Percentiles rank a stretch among this genome's conserved stretches.
phyloP scores from a whole-genome alignment of 495 filamentous ascomycete species.

The Sabuloglossum arenarium region DNA sequence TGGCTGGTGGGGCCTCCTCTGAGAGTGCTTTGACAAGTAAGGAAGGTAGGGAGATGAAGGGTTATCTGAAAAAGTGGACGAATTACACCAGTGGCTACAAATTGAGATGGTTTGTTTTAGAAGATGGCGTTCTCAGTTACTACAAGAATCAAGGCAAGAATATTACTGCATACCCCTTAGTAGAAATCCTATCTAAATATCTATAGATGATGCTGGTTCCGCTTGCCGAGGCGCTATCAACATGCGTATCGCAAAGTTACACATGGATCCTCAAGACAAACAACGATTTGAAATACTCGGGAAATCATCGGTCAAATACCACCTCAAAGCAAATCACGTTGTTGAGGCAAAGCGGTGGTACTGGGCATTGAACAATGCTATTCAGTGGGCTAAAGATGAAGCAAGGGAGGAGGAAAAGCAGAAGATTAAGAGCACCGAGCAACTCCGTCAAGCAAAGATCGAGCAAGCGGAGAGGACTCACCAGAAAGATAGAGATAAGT shows the following conservation, averaged over 20 bases:
- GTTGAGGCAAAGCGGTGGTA: conserved; percentile 90
- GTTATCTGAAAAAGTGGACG: conserved; percentile 97
- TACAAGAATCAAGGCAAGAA: conserved; percentile 80
- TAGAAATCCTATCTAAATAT: conserved; percentile 1
- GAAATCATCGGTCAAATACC: conserved; percentile 97
- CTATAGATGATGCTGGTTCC: conserved; percentile 63
- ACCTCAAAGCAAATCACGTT: conserved; percentile 88
- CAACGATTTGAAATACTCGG: conserved; percentile 92
- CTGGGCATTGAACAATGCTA: conserved; percentile 96
- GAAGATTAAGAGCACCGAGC: conserved; percentile 49
- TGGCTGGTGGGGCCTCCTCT: conserved; percentile 27
- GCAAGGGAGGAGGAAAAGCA: conserved; percentile 70
- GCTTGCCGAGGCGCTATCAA: conserved; percentile 96
- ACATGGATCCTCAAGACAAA: conserved; percentile 94
- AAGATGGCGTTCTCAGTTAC: conserved; percentile 93
- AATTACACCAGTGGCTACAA: conserved; percentile 96
- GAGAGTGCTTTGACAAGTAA: conserved; percentile 52
- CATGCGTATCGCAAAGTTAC: conserved; percentile 84
- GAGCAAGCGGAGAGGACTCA: conserved; percentile 28
- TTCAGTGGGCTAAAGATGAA: conserved; percentile 95
- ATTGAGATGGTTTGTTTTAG: conserved; percentile 90
- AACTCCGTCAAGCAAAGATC: conserved; percentile 52
- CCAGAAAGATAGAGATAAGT: conserved; percentile 11
- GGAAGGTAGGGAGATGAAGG: conserved; percentile 89
- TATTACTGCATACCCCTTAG: background rate